Evolutionary conservation across 2,329 filamentous ascomycete genomes (phyloP).

Genomic region (Beauveria sp.): DNA sequence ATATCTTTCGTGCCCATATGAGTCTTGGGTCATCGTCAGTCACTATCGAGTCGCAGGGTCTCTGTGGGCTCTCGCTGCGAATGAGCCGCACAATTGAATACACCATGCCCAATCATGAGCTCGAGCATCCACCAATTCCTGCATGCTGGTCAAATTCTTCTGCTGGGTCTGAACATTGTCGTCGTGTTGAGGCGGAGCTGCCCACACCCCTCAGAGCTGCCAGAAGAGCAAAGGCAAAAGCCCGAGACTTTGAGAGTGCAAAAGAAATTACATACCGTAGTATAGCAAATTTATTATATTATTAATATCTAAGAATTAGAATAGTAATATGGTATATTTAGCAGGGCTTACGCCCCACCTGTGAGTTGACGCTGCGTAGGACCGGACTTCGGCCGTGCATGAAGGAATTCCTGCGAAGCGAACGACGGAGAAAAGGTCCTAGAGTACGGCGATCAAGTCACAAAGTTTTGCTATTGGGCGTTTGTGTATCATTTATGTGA

Average conservation of each 20-base stretch:
- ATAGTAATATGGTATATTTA: slow-evolving; percentile 7
- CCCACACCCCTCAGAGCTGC: not conserved
- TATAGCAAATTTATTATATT: not conserved
- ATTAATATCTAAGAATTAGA: slow-evolving; percentile 3
- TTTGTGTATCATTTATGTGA: too few species aligned
- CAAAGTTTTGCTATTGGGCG: not conserved
- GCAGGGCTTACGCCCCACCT: slow-evolving; percentile 1
- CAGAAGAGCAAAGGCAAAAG: not conserved
- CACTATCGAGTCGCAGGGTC: too few species aligned
- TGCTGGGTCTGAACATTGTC: too few species aligned
- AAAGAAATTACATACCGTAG: not conserved
- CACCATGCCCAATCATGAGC: too few species aligned
- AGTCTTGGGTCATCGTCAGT: too few species aligned
- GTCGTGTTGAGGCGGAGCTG: not conserved
- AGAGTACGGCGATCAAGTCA: too few species aligned
- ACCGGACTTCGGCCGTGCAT: not conserved
- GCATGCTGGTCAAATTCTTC: too few species aligned
- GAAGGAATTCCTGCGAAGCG: not conserved
- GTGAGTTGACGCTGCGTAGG: slow-evolving; percentile 1
- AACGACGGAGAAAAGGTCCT: too few species aligned
- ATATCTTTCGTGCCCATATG: too few species aligned
- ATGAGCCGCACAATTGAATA: too few species aligned
- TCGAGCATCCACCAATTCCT: too few species aligned
- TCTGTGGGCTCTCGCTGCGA: too few species aligned
- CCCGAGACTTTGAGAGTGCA: not conserved